A percentile compares a stretch with the other conserved stretches of the same genome.
Evolutionary conservation across 345 rosid genomes (phyloP).

Genomic region (Syzygium jambos): DNA sequence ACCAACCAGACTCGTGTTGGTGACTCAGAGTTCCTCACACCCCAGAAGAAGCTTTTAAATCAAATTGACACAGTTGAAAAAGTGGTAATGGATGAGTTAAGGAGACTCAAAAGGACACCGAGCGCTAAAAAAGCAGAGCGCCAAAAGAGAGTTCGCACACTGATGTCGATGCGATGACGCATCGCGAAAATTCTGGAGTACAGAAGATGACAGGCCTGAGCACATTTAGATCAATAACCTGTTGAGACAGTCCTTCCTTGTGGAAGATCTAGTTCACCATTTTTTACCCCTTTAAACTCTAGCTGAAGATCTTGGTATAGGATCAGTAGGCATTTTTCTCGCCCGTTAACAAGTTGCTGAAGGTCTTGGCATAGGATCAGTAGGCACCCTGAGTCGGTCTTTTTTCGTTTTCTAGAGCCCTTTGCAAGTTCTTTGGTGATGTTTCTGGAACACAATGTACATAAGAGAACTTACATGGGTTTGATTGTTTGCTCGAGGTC

Average conservation of each 20-base stretch:
- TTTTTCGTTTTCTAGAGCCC: background rate
- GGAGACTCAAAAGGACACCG: slow-evolving; percentile 62
- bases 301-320: background rate
- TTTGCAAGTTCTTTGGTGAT: background rate
- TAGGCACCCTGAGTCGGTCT: background rate
- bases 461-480: background rate
- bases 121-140: slow-evolving; percentile 53
- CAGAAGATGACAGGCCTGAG: background rate
- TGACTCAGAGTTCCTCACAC: slow-evolving; percentile 57
- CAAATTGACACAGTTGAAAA: slow-evolving; percentile 77
- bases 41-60: slow-evolving; percentile 73
- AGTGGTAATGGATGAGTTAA: slow-evolving; percentile 63
- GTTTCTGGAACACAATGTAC: background rate
- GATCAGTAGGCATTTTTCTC: slow-evolving; percentile 2
- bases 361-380: slow-evolving; percentile 3
- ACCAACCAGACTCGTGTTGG: slow-evolving; percentile 30
- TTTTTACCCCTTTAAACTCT: slow-evolving; percentile 1
- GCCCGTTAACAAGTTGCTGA: slow-evolving; percentile 10
- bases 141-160: slow-evolving; percentile 50
- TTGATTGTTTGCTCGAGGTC: background rate
- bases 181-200: background rate
- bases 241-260: background rate
- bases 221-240: background rate
- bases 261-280: background rate
- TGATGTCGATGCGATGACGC: slow-evolving; percentile 70